Evolutionary conservation across 495 filamentous ascomycete genomes (phyloP), one percentile per base, ranked within the genome.

Genomic region (Aspergillus ellipticus): DNA sequence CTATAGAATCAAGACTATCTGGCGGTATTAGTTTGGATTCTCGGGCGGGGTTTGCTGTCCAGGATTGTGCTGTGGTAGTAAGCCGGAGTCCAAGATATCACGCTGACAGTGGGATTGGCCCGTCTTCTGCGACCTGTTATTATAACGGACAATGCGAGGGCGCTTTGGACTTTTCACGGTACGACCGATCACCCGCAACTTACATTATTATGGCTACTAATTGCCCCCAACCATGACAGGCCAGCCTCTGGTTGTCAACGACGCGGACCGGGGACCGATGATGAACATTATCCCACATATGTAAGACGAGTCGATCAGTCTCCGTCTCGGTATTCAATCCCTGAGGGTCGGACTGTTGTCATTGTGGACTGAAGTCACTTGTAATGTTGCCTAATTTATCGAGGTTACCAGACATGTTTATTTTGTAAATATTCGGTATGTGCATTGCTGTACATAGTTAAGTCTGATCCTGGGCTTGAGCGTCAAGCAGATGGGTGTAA

Each of bases 281-380:
- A 68, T 42, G 63, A 63, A 31, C 63, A 54, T n/a, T 66, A 62
- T 39, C 61, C 68, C 39, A 59, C 61, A 21, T 68, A 72, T 49
- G 62, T 64, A 16, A 63, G 65, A 49, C 48, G 57, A 31, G 57
- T 63, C 21, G 65, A 71, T 26, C 62, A 54, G 7, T 51, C 63
- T 26, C 62, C 54, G 7, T 51, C 63, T 26, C 61, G 56, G 6
- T 56, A 67, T 51, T 16, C 62, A 11, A 42, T 69, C 20, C 42
- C 61, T 0, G 68, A 69, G 20, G 64, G 63, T 47, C 58, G 66
- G 51, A 49, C 56, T 17, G 41, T 72, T 39, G 53, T 74, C 9
- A 67, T 73, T 56, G 67, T 73, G 37, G 73, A 76, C 63, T 76
- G 57, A 66, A 28, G 21, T 22, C 42, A 16, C 47, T 51, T 57